Evolutionary conservation across 208 protist genomes (phyloP), one percentile per base, ranked within the genome.

Genomic region (Blechomonas ayalai): DNA sequence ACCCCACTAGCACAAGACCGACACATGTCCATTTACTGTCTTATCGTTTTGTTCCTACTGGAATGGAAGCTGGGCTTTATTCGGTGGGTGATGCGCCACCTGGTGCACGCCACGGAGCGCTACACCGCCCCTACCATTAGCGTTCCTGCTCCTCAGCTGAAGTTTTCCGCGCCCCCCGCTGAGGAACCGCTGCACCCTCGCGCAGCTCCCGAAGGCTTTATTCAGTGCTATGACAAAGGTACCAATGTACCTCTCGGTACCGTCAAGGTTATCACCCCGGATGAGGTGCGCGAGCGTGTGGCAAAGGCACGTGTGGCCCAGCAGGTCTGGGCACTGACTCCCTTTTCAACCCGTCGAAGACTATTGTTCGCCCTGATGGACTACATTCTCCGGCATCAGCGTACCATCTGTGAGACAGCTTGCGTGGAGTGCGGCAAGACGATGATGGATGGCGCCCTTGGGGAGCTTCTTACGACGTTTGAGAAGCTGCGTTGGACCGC

Each of bases 401-500:
- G 53, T 27, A 62, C 76, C 51, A 92, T 95, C 54, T 91, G 82
- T 72, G 64, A 88, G 62, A 88, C 80, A n/a, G 66, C 82, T 9
- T 85, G 67, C 36, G 71, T 90, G 20, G 87, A 95, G 57, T 88
- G 82, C 62, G 87, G 87, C 49, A 95, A 95, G 66, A 95, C 87
- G 15, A 84, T 90, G 78, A 80, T 96, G 74, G 90, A 96, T 61
- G 83, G 77, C 49, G 72, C 74, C 18, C 65, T 93, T 0, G 90
- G 90, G 15, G 90, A 96, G 70, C 78, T 96, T 47, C 59, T 96
- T 22, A 91, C 82, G 16, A 95, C 90, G 23, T 74, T 92, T 22
- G 90, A 96, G 67, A 96, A 96, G 64, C 75, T 96, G 44, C 79
- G 86, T 36, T 94, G 80, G 81, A 92, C 86, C 15, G 75, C 77